Percentiles rank a stretch among this genome's conserved stretches.
Evolutionary conservation across 257 asterid genomes (phyloP).

Genomic region (Parsonsia alboflavescens): DNA sequence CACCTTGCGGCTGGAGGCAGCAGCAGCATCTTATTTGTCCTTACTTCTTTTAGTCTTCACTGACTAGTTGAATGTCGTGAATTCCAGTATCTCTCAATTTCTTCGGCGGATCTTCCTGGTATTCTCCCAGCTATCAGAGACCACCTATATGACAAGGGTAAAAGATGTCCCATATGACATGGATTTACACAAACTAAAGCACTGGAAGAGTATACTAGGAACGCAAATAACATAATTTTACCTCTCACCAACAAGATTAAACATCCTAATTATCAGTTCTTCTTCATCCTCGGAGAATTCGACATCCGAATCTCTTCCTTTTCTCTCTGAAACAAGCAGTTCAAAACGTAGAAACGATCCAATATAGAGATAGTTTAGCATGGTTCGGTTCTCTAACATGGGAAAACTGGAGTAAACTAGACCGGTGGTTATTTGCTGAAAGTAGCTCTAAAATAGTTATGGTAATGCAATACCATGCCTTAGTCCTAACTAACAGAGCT

Average conservation of each 20-base stretch:
- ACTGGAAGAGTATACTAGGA: no score
- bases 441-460: no score
- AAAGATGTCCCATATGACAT: no score
- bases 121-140: conserved; percentile 11
- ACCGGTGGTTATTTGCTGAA: not conserved
- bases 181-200: no score
- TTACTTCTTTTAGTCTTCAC: not conserved
- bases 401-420: not conserved
- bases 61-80: conserved; percentile 13
- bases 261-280: conserved; percentile 18
- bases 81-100: conserved; percentile 16
- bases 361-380: not conserved
- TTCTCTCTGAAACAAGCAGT: conserved; percentile 14
- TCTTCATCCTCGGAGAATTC: conserved; percentile 18
- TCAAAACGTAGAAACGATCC: not conserved
- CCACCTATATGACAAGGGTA: conserved; percentile 7
- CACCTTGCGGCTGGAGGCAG: not conserved
- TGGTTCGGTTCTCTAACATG: not conserved
- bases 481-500: no score
- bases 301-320: not conserved
- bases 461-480: no score
- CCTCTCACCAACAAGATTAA: conserved; percentile 20
- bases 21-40: not conserved
- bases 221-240: not conserved
- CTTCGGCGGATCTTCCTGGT: conserved; percentile 11